Evolutionary conservation across 345 rosid species (phyloP).

Genomic region (Dovyalis caffra): DNA sequence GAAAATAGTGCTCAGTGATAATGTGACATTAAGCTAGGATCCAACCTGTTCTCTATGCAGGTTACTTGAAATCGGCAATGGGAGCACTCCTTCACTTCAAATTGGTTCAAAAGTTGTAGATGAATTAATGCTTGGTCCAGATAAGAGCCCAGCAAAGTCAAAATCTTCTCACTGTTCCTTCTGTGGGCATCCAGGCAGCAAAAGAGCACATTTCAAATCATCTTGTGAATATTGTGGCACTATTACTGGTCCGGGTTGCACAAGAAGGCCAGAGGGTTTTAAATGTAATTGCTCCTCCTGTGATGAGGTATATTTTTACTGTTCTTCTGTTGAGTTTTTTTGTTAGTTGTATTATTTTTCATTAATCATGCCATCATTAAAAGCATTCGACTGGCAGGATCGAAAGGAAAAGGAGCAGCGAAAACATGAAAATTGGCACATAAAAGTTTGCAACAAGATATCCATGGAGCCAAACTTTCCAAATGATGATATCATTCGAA

Average conservation of each 20-base stretch:
- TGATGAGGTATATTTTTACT: constrained; percentile 37
- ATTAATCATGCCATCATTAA: neutral
- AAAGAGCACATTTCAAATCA: constrained; percentile 56
- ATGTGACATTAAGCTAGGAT: constrained; percentile 13
- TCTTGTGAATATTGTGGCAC: constrained; percentile 61
- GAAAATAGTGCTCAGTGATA: constrained; percentile 4
- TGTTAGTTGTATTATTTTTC: neutral
- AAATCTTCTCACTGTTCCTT: constrained; percentile 73
- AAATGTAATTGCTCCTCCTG: constrained; percentile 67
- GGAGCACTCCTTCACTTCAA: constrained; percentile 30
- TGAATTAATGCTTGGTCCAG: constrained; percentile 25
- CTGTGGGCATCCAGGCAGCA: constrained; percentile 90
- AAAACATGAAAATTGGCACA: constrained; percentile 60
- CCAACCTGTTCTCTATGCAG: constrained; percentile 34
- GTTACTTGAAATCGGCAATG: constrained; percentile 55
- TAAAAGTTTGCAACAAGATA: constrained; percentile 72
- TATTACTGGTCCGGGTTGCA: constrained; percentile 47
- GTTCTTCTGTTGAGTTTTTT: neutral
- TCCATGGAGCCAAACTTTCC: constrained; percentile 56
- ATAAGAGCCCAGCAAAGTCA: constrained; percentile 36
- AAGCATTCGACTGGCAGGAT: constrained; percentile 36
- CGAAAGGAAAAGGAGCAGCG: constrained; percentile 53
- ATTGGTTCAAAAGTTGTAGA: constrained; percentile 28
- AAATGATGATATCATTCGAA: constrained; percentile 57
- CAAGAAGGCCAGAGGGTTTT: constrained; percentile 55